These are phyloP conservation scores for Apiospora sp. DNA, from an alignment of 2,329 filamentous ascomycete genomes.

Conservation along the genomic window DNA sequence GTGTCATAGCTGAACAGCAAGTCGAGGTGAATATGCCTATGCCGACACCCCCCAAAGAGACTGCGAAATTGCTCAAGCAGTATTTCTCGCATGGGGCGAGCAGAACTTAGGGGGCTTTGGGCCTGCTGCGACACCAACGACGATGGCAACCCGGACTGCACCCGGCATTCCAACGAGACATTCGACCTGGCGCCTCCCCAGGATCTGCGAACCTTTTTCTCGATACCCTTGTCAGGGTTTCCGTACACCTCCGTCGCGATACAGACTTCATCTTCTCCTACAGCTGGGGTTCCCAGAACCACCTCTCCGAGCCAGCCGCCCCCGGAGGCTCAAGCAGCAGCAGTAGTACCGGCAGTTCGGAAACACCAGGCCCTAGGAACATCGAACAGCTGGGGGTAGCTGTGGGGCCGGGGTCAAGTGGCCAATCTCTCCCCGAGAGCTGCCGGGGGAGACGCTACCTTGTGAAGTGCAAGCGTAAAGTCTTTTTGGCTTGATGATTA, in stretches of 20 bases:
- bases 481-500: not conserved
- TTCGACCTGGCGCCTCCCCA: not conserved
- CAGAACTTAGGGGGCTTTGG: no score
- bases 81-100: no score
- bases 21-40: no score
- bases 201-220: not conserved
- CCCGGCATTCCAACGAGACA: not conserved
- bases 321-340: not conserved
- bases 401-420: not conserved
- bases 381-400: not conserved
- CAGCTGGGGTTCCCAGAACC: no score
- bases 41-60: no score
- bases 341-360: not conserved
- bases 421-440: not conserved
- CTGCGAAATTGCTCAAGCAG: no score
- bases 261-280: not conserved
- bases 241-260: not conserved
- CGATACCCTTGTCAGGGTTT: not conserved
- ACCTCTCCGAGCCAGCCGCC: not conserved
- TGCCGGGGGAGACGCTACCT: not conserved
- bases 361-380: not conserved
- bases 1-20: no score
- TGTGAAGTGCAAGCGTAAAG: not conserved
- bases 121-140: no score
- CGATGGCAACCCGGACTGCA: not conserved